phyloP scores from a whole-genome alignment of 805 yeast species.

The Pichia membranifaciens region DNA sequence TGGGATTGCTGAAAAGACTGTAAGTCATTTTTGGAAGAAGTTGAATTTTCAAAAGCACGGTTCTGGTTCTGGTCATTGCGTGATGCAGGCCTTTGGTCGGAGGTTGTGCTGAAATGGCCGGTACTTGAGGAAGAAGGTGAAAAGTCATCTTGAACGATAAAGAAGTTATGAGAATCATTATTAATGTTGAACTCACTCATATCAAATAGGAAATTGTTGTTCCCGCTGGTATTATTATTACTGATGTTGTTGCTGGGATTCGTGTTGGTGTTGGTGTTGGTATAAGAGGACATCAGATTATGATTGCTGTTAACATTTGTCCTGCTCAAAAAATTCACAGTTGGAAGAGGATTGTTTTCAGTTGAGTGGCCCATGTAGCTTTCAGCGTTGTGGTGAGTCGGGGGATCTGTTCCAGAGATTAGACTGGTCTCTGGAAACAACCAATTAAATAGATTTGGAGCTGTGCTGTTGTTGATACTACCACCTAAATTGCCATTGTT shows the following conservation, averaged over 20 bases:
- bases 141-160: conserved; percentile 26
- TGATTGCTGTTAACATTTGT: background rate
- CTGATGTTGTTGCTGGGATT: background rate
- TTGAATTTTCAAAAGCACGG: background rate
- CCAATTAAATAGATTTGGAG: conserved; percentile 24
- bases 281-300: background rate
- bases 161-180: conserved; percentile 26
- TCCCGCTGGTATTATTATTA: background rate
- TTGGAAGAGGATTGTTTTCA: background rate
- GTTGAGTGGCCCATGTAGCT: conserved; percentile 1
- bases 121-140: conserved; percentile 19
- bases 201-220: conserved; percentile 10
- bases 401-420: background rate
- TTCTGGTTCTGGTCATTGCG: background rate
- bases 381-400: background rate
- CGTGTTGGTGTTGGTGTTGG: background rate
- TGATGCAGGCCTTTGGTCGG: background rate
- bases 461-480: background rate
- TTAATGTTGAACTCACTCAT: conserved; percentile 22
- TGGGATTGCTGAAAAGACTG: conserved; percentile 16
- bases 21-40: background rate
- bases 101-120: conserved; percentile 7
- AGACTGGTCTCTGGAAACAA: conserved; percentile 21
- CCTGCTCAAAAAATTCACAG: background rate
- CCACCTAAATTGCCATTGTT: background rate